Percentiles rank a stretch among this genome's conserved stretches.
phyloP scores from a whole-genome alignment of 1,139 yeast species.

The Oligophagozyma castellii region DNA sequence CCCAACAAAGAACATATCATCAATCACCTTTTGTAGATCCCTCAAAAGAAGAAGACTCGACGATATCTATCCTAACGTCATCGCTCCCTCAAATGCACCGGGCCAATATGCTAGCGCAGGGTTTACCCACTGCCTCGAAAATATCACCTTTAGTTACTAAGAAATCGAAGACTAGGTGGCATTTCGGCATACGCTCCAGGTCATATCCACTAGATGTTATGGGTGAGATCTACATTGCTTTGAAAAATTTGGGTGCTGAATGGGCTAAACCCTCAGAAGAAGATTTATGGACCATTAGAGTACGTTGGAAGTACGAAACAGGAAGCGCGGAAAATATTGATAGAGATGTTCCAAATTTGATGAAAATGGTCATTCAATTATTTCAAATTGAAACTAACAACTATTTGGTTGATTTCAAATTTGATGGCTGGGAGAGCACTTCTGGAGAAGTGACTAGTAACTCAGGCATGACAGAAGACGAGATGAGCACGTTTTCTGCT shows the following conservation, averaged over 20 bases:
- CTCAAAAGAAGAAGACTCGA: constrained; percentile 28
- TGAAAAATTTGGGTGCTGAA: constrained; percentile 88
- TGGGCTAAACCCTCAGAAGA: constrained; percentile 93
- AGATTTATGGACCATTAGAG: constrained; percentile 92
- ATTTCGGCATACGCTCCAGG: constrained; percentile 91
- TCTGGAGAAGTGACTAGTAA: constrained; percentile 24
- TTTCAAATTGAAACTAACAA: constrained; percentile 94
- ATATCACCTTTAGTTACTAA: constrained; percentile 66
- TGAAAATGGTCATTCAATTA: constrained; percentile 95
- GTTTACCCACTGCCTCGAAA: constrained; percentile 36
- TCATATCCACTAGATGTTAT: constrained; percentile 95
- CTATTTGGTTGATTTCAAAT: constrained; percentile 90
- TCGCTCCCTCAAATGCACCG: constrained; percentile 90
- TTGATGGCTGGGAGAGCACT: constrained; percentile 83
- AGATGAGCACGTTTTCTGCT: constrained; percentile 75
- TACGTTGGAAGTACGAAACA: constrained; percentile 34
- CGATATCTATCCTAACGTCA: constrained; percentile 86
- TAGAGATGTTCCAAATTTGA: constrained; percentile 46
- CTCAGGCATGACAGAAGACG: constrained; percentile 36
- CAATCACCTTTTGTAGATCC: constrained; percentile 20
- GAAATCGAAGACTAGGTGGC: constrained; percentile 94
- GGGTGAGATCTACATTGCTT: constrained; percentile 95
- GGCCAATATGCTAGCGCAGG: constrained; percentile 71
- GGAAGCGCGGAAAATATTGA: constrained; percentile 3
- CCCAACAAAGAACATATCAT: constrained; percentile 22